Evolutionary conservation across 2,329 filamentous ascomycete species (phyloP).

Genomic region (Grosmannia huntii): DNA sequence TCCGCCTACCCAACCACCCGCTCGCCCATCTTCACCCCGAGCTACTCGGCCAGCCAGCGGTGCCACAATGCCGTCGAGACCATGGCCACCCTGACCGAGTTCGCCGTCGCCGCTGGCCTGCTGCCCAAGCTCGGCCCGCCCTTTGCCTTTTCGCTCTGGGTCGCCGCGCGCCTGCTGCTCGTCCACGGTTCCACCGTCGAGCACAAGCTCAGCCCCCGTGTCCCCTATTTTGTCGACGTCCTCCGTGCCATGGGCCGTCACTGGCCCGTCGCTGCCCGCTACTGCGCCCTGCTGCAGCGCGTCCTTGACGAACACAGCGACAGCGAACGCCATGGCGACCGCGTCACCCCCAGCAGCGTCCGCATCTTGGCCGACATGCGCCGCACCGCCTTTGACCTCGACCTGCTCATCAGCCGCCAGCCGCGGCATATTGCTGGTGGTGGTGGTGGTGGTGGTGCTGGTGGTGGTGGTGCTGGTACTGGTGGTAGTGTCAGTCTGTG

Average conservation of each 20-base stretch:
- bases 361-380: slow-evolving; percentile 87
- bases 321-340: slow-evolving; percentile 60
- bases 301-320: slow-evolving; percentile 80
- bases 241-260: slow-evolving; percentile 68
- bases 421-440: slow-evolving; percentile 34
- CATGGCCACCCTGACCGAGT: slow-evolving; percentile 65
- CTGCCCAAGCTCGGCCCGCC: slow-evolving; percentile 74
- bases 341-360: slow-evolving; percentile 69
- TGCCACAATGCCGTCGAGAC: slow-evolving; percentile 76
- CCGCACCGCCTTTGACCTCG: slow-evolving; percentile 77
- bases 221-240: slow-evolving; percentile 70
- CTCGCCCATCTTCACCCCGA: slow-evolving; percentile 80
- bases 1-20: slow-evolving; percentile 84
- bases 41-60: slow-evolving; percentile 70
- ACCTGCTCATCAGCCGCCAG: slow-evolving; percentile 78
- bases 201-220: slow-evolving; percentile 66
- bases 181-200: slow-evolving; percentile 87
- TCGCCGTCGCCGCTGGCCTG: slow-evolving; percentile 62
- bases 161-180: slow-evolving; percentile 72
- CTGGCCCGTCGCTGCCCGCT: slow-evolving; percentile 78
- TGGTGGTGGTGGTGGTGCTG: background rate
- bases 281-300: slow-evolving; percentile 64
- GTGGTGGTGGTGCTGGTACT: no score
- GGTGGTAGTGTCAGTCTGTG: no score
- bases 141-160: slow-evolving; percentile 88